Percentiles rank a stretch among this genome's conserved stretches.
Evolutionary conservation across 1,284 basidiomycete genomes (phyloP).

Genomic region (Xanthoconium separans): DNA sequence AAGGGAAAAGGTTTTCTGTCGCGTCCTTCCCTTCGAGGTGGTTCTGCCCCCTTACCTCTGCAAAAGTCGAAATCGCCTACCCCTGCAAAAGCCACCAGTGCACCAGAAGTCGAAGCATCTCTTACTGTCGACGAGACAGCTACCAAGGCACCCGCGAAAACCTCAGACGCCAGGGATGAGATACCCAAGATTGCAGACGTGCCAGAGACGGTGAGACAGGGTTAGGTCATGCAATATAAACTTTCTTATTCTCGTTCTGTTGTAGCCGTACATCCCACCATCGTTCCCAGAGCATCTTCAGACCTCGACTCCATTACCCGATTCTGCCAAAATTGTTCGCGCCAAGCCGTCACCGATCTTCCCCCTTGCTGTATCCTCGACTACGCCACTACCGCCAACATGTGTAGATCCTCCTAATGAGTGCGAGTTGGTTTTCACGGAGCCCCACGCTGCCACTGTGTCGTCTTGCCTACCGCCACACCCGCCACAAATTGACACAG

Average conservation of each 20-base stretch:
- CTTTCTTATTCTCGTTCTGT: slow-evolving; percentile 13
- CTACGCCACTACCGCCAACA: slow-evolving; percentile 17
- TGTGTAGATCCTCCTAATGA: slow-evolving; percentile 15
- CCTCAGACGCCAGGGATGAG: slow-evolving; percentile 3
- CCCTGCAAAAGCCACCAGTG: slow-evolving; percentile 1
- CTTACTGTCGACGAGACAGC: not conserved
- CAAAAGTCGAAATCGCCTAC: slow-evolving; percentile 3
- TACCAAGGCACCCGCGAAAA: slow-evolving; percentile 1
- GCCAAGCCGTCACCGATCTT: slow-evolving; percentile 31
- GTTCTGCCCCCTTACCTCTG: slow-evolving; percentile 2
- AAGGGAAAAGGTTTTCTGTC: slow-evolving; percentile 12
- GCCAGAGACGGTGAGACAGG: slow-evolving; percentile 28
- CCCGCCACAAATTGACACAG: slow-evolving; percentile 6
- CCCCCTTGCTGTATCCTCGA: slow-evolving; percentile 18
- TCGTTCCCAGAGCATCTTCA: slow-evolving; percentile 30
- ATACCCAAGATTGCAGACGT: slow-evolving; percentile 28
- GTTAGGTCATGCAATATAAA: slow-evolving; percentile 3
- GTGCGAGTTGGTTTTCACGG: slow-evolving; percentile 2
- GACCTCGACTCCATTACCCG: slow-evolving; percentile 30
- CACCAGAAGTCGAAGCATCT: not conserved
- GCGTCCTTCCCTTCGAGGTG: slow-evolving; percentile 1
- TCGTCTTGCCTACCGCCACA: slow-evolving; percentile 16
- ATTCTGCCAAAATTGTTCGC: slow-evolving; percentile 13
- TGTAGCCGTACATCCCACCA: slow-evolving; percentile 32
- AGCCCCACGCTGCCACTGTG: slow-evolving; percentile 7